Evolutionary conservation across 208 protist species (phyloP).

Genomic region (Acanthamoeba sp.): DNA sequence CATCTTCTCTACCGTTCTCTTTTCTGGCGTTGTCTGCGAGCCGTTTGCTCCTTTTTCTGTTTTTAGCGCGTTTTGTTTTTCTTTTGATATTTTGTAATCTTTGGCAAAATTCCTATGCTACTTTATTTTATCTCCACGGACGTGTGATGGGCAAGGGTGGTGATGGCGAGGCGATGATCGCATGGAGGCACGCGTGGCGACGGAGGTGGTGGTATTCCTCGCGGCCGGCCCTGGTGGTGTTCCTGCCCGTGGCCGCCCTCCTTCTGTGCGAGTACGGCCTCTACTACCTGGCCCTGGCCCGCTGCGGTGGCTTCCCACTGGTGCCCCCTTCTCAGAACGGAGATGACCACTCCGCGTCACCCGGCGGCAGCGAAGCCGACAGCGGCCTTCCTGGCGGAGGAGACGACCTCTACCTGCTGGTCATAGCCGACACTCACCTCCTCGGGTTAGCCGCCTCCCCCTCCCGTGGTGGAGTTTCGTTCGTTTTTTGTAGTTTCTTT

Average conservation of each 20-base stretch:
- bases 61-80: background rate
- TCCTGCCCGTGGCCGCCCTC: conserved; percentile 17
- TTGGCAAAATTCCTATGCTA: background rate
- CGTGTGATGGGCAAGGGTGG: background rate
- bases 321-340: background rate
- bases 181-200: background rate
- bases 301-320: background rate
- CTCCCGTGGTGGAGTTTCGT: background rate
- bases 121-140: too few relatives aligned
- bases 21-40: background rate
- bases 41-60: background rate
- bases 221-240: background rate
- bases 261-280: conserved; percentile 56
- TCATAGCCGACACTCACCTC: conserved; percentile 60
- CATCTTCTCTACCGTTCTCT: background rate
- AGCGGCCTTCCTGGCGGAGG: background rate
- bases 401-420: conserved; percentile 40
- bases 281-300: conserved; percentile 33
- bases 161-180: background rate
- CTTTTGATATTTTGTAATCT: too few relatives aligned
- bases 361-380: too few relatives aligned
- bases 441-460: background rate
- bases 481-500: background rate
- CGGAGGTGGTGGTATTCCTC: background rate
- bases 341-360: background rate